These are phyloP conservation scores for Tricholoma saponaceum DNA, from an alignment of 768 basidiomycete species.

Conservation along the genomic window DNA sequence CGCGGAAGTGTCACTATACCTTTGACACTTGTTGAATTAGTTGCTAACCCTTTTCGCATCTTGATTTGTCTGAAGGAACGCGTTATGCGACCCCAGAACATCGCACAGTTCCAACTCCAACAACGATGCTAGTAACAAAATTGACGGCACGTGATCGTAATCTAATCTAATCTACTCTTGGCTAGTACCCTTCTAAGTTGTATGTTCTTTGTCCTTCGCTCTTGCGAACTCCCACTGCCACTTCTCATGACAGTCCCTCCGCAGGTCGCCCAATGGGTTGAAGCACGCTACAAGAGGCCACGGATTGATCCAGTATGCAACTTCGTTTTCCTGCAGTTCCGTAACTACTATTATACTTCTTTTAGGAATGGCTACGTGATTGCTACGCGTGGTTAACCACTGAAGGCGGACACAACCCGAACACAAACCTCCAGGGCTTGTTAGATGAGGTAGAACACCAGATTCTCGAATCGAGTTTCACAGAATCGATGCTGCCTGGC, in stretches of 20 bases:
- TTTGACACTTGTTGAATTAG: conserved; percentile 6
- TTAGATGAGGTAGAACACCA: conserved; percentile 56
- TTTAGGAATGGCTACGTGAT: conserved; percentile 70
- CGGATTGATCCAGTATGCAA: conserved; percentile 55
- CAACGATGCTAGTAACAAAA: not conserved
- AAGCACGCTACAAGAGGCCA: conserved; percentile 54
- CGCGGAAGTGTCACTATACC: conserved; percentile 41
- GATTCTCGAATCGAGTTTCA: conserved; percentile 67
- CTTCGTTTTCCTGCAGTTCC: not conserved
- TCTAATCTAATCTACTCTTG: conserved; percentile 24
- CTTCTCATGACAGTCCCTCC: conserved; percentile 24
- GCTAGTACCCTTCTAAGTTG: no score
- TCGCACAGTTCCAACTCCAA: conserved; percentile 1
- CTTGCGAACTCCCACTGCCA: conserved; percentile 1
- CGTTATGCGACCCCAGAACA: conserved; percentile 13
- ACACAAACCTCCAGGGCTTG: conserved; percentile 46
- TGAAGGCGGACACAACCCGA: conserved; percentile 44
- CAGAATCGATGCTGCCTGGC: conserved; percentile 64
- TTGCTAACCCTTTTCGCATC: conserved; percentile 15
- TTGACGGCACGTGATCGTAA: conserved; percentile 17
- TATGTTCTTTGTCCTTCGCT: not conserved
- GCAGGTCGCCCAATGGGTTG: conserved; percentile 49
- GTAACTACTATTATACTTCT: conserved; percentile 4
- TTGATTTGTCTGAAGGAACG: conserved; percentile 11
- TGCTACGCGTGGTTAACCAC: conserved; percentile 63